phyloP scores from a whole-genome alignment of 768 basidiomycete species.

The Phlebiopsis flavidoalba region DNA sequence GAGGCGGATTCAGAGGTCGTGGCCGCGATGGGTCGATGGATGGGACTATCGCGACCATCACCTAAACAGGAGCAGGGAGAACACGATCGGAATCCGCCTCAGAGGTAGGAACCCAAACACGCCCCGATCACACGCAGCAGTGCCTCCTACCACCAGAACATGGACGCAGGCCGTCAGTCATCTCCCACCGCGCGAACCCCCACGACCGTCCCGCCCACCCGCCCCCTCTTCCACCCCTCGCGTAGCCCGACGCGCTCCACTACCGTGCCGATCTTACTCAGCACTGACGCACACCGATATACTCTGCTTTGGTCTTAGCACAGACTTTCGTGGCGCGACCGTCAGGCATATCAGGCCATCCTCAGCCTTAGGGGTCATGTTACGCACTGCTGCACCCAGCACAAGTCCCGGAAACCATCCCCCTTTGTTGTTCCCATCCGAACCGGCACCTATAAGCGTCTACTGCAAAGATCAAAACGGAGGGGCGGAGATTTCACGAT shows the following conservation, averaged over 20 bases:
- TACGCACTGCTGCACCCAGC: slow-evolving; percentile 5
- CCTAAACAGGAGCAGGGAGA: slow-evolving; percentile 33
- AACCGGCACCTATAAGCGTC: background rate
- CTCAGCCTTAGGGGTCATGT: slow-evolving; percentile 32
- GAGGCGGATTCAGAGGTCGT: slow-evolving; percentile 57
- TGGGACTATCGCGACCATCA: slow-evolving; percentile 55
- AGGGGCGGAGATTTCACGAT: background rate
- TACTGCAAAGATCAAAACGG: background rate
- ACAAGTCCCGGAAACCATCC: slow-evolving; percentile 1
- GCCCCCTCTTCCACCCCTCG: slow-evolving; percentile 27
- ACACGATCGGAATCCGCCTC: slow-evolving; percentile 48
- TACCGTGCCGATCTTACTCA: slow-evolving; percentile 16
- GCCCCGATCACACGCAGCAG: background rate
- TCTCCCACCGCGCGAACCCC: slow-evolving; percentile 51
- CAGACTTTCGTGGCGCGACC: slow-evolving; percentile 83
- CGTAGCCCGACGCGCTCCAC: slow-evolving; percentile 26
- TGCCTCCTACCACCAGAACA: slow-evolving; percentile 22
- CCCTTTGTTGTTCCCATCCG: slow-evolving; percentile 8
- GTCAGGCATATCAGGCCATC: slow-evolving; percentile 58
- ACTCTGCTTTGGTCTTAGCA: too few species aligned
- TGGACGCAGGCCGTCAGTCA: slow-evolving; percentile 48
- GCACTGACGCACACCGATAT: too few species aligned
- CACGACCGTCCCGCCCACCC: too few species aligned
- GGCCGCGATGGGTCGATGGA: slow-evolving; percentile 53
- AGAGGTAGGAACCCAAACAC: slow-evolving; percentile 30